Percentiles rank a stretch among this genome's conserved stretches.
Evolutionary conservation across 2,329 filamentous ascomycete genomes (phyloP).

Genomic region (Colletotrichum sp.): DNA sequence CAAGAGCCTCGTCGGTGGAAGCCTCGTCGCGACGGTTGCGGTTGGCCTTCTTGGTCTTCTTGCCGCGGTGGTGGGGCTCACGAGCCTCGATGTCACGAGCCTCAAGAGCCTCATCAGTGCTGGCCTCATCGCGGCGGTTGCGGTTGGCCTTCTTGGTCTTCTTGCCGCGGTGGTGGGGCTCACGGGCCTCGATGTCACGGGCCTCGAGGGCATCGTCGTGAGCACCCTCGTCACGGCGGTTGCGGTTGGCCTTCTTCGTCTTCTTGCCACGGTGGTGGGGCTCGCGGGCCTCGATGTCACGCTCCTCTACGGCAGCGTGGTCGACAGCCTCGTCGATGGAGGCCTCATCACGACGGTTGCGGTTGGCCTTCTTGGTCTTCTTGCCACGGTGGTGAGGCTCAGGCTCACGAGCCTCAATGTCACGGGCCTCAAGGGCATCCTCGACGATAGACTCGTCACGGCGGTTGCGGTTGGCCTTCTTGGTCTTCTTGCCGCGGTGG

Average conservation of each 20-base stretch:
- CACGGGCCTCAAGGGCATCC: constrained; percentile 20
- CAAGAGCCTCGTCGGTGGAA: not conserved
- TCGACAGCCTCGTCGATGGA: not conserved
- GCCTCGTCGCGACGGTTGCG: not conserved
- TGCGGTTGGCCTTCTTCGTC: constrained; percentile 2
- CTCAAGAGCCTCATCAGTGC: not conserved
- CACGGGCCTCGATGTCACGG: constrained; percentile 22
- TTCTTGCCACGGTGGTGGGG: constrained; percentile 22
- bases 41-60: constrained; percentile 16
- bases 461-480: constrained; percentile 9
- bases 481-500: constrained; percentile 18
- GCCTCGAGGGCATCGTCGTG: constrained; percentile 9
- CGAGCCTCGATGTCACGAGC: constrained; percentile 15
- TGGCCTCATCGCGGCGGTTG: not conserved
- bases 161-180: constrained; percentile 21
- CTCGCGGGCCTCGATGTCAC: constrained; percentile 21
- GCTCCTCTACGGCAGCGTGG: not conserved
- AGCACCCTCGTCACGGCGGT: not conserved
- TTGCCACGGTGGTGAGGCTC: constrained; percentile 20
- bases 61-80: constrained; percentile 22
- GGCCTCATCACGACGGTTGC: not conserved
- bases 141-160: constrained; percentile 20
- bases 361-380: constrained; percentile 21
- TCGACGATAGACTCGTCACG: not conserved
- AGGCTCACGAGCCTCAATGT: constrained; percentile 21